Conservation (phyloP, 306 rosid genomes). For the Prunus salicina region DNA sequence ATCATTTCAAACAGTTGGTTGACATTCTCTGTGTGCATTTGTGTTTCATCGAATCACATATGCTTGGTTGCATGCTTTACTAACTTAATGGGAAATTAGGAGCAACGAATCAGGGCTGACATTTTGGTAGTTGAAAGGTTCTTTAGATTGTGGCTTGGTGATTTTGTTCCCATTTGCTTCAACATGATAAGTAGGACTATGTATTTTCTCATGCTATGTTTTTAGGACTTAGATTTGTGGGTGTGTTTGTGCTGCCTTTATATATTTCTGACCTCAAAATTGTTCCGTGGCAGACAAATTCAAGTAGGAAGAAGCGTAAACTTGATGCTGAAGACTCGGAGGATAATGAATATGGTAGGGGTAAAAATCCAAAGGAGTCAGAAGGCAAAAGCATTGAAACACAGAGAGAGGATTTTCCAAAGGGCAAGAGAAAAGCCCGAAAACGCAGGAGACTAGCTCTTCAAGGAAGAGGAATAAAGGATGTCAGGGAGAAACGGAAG, state of each 20-base stretch:
- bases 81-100: not conserved
- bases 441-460: constrained; percentile 89
- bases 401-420: constrained; percentile 83
- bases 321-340: constrained; percentile 84
- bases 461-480: constrained; percentile 86
- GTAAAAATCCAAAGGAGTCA: constrained; percentile 44
- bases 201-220: not conserved
- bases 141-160: no score
- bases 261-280: constrained; percentile 22
- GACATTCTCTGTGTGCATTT: not conserved
- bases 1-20: not conserved
- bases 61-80: not conserved
- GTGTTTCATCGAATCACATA: not conserved
- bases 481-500: constrained; percentile 70
- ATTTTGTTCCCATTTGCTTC: no score
- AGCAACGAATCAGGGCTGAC: no score
- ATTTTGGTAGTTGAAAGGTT: no score
- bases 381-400: constrained; percentile 79
- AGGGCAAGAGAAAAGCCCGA: constrained; percentile 92
- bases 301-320: constrained; percentile 81
- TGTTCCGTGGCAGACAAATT: constrained; percentile 65
- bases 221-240: no score
- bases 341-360: constrained; percentile 67
- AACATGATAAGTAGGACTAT: no score
- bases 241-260: not conserved